Conservation (phyloP, 768 basidiomycete species). For the Cubamyces sp. region DNA sequence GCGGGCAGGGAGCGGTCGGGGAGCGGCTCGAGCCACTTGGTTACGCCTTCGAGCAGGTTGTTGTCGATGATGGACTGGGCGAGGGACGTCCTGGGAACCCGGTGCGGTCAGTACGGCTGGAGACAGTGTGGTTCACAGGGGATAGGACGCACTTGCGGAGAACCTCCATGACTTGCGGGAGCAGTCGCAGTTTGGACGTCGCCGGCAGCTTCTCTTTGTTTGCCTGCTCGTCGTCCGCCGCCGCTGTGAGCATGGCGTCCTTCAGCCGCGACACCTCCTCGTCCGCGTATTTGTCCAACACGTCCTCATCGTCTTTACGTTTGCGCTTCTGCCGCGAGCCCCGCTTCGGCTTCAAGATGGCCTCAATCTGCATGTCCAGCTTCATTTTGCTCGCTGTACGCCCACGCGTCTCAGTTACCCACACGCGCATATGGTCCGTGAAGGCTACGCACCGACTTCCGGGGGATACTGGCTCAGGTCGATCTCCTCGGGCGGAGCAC, state of each 20-base stretch:
- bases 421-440: not conserved
- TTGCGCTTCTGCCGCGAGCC: constrained; percentile 61
- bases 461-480: constrained; percentile 73
- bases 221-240: constrained; percentile 79
- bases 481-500: constrained; percentile 52
- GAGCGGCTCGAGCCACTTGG: constrained; percentile 92
- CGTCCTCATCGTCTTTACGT: constrained; percentile 82
- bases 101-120: not conserved
- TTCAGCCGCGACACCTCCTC: constrained; percentile 90
- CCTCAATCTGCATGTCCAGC: constrained; percentile 84
- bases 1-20: constrained; percentile 92
- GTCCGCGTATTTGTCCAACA: constrained; percentile 85
- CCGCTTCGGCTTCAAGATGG: constrained; percentile 84
- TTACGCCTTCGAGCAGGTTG: constrained; percentile 88
- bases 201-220: constrained; percentile 85
- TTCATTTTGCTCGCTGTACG: constrained; percentile 70
- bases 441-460: constrained; percentile 63
- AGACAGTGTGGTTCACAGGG: too few relatives aligned
- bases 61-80: constrained; percentile 95
- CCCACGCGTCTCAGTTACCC: constrained; percentile 10
- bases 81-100: constrained; percentile 65
- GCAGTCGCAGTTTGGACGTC: constrained; percentile 76
- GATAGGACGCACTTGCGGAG: constrained; percentile 77
- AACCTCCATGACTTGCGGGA: constrained; percentile 91
- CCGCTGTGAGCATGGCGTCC: constrained; percentile 85